Evolutionary conservation across 495 filamentous ascomycete species (phyloP).

Genomic region (Aspergillus nidulans): DNA sequence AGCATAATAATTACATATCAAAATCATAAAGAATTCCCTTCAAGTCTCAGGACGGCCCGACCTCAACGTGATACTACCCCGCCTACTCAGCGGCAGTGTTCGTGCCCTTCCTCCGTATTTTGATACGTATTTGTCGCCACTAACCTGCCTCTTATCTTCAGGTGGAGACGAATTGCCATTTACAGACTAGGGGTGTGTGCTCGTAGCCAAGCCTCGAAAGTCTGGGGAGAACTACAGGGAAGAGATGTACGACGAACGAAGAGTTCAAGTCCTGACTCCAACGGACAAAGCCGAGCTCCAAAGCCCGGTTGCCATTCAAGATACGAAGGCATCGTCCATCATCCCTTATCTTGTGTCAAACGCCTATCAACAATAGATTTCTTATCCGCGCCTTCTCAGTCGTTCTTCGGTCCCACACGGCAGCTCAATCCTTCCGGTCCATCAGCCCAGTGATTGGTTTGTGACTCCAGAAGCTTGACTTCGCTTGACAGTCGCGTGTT

Average conservation of each 20-base stretch:
- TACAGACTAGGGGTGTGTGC: neutral
- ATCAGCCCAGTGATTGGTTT: neutral
- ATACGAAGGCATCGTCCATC: neutral
- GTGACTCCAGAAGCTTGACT: conserved; percentile 2
- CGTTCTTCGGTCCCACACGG: conserved; percentile 6
- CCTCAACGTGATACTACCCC: neutral
- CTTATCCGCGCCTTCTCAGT: conserved; percentile 13
- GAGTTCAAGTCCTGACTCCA: neutral
- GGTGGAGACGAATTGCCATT: neutral
- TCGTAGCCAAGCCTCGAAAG: neutral
- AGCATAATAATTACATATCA: too few relatives aligned
- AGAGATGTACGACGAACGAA: neutral
- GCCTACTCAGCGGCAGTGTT: neutral
- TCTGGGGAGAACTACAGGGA: neutral
- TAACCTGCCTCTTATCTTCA: neutral
- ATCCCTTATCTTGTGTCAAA: conserved; percentile 2
- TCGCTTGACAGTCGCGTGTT: conserved; percentile 7
- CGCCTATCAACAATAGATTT: conserved; percentile 14
- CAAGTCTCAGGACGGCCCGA: too few relatives aligned
- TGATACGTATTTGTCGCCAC: neutral
- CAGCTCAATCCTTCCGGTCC: neutral
- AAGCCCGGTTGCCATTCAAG: neutral
- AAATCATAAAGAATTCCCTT: too few relatives aligned
- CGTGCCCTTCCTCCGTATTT: neutral
- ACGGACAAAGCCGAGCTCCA: neutral